Base-by-base conservation (phyloP, 805 yeast species). In the Tetrapisispora pingtungensis region DNA sequence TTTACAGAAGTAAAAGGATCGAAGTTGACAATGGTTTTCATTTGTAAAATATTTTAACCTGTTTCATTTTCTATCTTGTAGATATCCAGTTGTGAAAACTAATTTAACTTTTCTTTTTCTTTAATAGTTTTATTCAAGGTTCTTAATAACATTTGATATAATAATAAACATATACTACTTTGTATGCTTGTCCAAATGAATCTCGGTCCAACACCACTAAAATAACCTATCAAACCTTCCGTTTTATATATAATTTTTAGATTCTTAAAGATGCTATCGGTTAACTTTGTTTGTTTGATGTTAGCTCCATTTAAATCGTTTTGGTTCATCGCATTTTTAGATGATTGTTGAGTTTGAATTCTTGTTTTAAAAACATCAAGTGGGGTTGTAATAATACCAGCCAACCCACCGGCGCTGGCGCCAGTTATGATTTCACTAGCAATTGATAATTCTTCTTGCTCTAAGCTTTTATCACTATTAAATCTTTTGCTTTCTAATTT, bases 181-280 rank as follows among this genome's bases (percentile, higher is more conserved):
- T 93, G 99, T 17, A 89, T 70, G 50, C 95, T 84, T 0, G 97
- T 90, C 99, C 99, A 93, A 4, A 93, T 82, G 52, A 88, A 80
- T 50, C 99, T 73, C 1, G 99, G 98, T 0, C 96, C 97, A 6
- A 93, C 96, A 1, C 99, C 99, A 28, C 89, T 77, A 64, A 93
- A 90, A 33, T 87, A 69, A 0, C 96, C 96, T 1, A 73, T 47
- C 0, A 81, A 42, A 1, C 98, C 97, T 61, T 93, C 96, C 22
- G 73, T 67, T 31, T 39, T 72, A 58, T 81, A 83, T 4, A 93
- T 77, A 7, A 71, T 67, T 27, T 55, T 52, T 34, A 84, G 58
- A 17, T 83, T 81, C 41, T 67, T 66, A 30, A 69, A 42, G 1
- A 81, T 74, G 3, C 84, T 75, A 56, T 52, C 61, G 33, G 57